These are phyloP conservation scores for Fusarium irregulare DNA, from an alignment of 2,329 filamentous ascomycete genomes.

Conservation along the genomic window DNA sequence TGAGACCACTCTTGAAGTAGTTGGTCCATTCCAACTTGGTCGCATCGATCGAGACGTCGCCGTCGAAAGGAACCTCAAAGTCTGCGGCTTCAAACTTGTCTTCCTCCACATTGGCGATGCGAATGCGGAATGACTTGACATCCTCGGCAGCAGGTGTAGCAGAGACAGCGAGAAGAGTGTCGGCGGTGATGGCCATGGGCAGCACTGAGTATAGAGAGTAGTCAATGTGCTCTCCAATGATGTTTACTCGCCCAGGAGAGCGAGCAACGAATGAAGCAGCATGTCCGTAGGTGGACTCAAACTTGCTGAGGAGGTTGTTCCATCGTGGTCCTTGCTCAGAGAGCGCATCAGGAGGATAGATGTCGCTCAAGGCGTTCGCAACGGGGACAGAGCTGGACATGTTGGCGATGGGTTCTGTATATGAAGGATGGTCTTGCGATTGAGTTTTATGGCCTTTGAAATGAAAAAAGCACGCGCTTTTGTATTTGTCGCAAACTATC, in stretches of 20 bases:
- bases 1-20: slow-evolving; percentile 94
- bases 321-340: slow-evolving; percentile 77
- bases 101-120: slow-evolving; percentile 82
- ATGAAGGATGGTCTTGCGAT: background rate
- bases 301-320: slow-evolving; percentile 76
- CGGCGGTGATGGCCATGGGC: slow-evolving; percentile 93
- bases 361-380: slow-evolving; percentile 78
- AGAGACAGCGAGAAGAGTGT: slow-evolving; percentile 86
- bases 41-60: slow-evolving; percentile 82
- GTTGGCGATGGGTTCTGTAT: background rate
- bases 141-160: slow-evolving; percentile 62
- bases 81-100: slow-evolving; percentile 80
- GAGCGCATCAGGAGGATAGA: slow-evolving; percentile 82
- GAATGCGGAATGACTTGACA: slow-evolving; percentile 71
- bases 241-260: slow-evolving; percentile 94
- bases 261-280: slow-evolving; percentile 84
- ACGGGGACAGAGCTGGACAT: slow-evolving; percentile 76
- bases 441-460: background rate
- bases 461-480: background rate
- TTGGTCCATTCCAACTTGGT: slow-evolving; percentile 94
- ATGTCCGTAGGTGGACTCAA: slow-evolving; percentile 76
- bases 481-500: slow-evolving; percentile 28
- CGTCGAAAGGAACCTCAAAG: slow-evolving; percentile 75
- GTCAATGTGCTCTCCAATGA: slow-evolving; percentile 99
- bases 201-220: slow-evolving; percentile 97